Evolutionary conservation across 1,139 yeast species (phyloP), one percentile per base, ranked within the genome.

Genomic region (Kazachstania sp.): DNA sequence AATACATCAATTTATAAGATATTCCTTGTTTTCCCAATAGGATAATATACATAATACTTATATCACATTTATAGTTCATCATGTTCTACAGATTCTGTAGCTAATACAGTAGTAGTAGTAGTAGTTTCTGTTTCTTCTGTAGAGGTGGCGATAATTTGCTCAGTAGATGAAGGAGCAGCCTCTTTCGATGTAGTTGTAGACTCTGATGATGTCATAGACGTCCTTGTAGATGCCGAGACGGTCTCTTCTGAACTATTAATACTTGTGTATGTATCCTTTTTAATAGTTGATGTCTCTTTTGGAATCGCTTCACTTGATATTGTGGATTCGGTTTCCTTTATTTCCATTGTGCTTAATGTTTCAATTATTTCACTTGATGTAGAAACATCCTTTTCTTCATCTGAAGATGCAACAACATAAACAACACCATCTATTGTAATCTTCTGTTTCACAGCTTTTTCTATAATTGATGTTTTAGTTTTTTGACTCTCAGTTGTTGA

Each of bases 371-470:
- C 34, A 2, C 19, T 23, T 8, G 34, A 16, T 20, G 36, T n/a
- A 8, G 38, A 3, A 32, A 34, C 29, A 16, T 26, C 23, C 15
- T 26, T 30, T n/a, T 6, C 9, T 2, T 31, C 45, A 26, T 32
- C 42, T 34, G 16, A 32, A 1, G 49, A 29, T 13, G 47, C 37
- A 18, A 47, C 51, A 11, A 46, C 51, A 43, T 49, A 49, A 16
- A 49, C 48, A 18, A 47, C 45, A 35, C 42, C 41, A 43, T 45
- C 49, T 13, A 49, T 45, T 3, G 51, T 49, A 20, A 49, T 35
- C 7, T 39, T 47, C 15, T 29, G 37, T 40, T 41, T 47, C 28
- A 42, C 20, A 12, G 28, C 38, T 31, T 7, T 28, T 15, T 30
- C 19, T 9, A 4, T 7, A 37, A 13, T 23, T 3, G 39, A 23